Conservation (phyloP, 768 basidiomycete species). For the Lactifluus echinatus region DNA sequence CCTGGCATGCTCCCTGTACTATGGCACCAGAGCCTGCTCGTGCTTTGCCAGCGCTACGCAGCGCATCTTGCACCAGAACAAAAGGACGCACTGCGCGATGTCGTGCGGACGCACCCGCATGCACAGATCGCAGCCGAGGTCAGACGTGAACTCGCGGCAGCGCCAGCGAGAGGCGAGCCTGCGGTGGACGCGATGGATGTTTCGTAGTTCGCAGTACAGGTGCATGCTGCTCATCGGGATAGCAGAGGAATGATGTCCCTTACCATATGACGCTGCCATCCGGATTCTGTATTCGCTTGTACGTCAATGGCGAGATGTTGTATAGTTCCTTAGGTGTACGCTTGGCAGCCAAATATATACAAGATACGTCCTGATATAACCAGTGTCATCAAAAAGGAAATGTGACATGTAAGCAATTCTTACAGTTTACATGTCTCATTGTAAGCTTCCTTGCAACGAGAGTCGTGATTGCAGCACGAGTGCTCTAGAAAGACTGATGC, state of each 20-base stretch:
- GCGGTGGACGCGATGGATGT: slow-evolving; percentile 52
- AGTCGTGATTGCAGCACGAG: too few species aligned
- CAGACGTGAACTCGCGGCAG: slow-evolving; percentile 80
- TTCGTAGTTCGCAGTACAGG: not conserved
- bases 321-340: not conserved
- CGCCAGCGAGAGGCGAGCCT: slow-evolving; percentile 78
- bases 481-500: too few species aligned
- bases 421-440: too few species aligned
- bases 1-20: slow-evolving; percentile 87
- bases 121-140: slow-evolving; percentile 85
- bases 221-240: not conserved
- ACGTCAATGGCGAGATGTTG: not conserved
- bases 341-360: not conserved
- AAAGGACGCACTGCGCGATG: slow-evolving; percentile 94
- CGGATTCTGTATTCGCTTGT: not conserved
- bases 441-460: too few species aligned
- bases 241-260: not conserved
- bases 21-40: slow-evolving; percentile 95
- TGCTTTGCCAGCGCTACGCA: slow-evolving; percentile 90
- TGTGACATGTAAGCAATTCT: too few species aligned
- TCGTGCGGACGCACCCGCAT: slow-evolving; percentile 79
- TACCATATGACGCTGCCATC: not conserved
- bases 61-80: slow-evolving; percentile 94
- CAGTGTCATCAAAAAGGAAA: too few species aligned
- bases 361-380: too few species aligned